These are phyloP conservation scores for Testicularia cyperi DNA, from an alignment of 1,284 basidiomycete species.

Conservation along the genomic window DNA sequence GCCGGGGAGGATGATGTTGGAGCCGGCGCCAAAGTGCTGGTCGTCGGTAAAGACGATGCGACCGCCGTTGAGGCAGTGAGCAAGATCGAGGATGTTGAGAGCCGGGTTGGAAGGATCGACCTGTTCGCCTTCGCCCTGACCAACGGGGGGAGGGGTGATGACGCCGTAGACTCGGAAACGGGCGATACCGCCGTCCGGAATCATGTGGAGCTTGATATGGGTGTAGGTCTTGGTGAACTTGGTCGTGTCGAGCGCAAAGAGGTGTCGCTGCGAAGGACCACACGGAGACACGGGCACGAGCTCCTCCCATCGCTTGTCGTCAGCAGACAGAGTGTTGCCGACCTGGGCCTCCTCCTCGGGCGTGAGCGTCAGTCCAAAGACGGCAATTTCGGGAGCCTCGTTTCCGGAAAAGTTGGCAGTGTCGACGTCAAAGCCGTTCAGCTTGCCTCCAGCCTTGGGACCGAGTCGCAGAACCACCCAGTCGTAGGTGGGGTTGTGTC, in stretches of 20 bases:
- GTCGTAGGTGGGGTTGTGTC: conserved; percentile 85
- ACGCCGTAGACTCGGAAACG: conserved; percentile 61
- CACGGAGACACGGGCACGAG: conserved; percentile 50
- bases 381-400: conserved; percentile 64
- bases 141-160: conserved; percentile 46
- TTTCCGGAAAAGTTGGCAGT: conserved; percentile 96
- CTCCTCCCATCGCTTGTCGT: conserved; percentile 50
- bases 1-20: conserved; percentile 87
- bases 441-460: conserved; percentile 67
- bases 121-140: conserved; percentile 59
- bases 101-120: conserved; percentile 56
- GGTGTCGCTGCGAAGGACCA: conserved; percentile 79
- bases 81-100: conserved; percentile 71
- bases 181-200: conserved; percentile 83
- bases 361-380: conserved; percentile 39
- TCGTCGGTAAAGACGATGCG: conserved; percentile 74
- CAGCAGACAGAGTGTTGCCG: conserved; percentile 39
- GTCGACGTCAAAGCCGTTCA: conserved; percentile 90
- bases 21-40: conserved; percentile 90
- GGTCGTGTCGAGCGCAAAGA: conserved; percentile 69
- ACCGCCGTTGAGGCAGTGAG: conserved; percentile 86
- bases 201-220: conserved; percentile 89
- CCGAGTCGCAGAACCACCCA: conserved; percentile 92
- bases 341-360: conserved; percentile 24
- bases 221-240: conserved; percentile 65